Evolutionary conservation across 1,139 yeast species (phyloP).

Genomic region (Blastobotrys capitulatus): DNA sequence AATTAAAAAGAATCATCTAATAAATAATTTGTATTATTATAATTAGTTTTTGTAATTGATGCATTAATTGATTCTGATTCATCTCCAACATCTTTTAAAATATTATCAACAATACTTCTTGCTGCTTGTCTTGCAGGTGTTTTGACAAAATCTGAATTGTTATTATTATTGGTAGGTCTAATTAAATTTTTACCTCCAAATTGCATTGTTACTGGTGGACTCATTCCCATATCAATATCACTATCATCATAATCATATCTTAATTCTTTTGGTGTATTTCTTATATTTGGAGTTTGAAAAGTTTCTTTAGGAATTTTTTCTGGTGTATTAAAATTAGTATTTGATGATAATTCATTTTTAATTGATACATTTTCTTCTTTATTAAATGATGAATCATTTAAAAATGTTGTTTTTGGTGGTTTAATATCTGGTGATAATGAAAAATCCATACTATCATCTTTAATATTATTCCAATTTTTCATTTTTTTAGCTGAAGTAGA

Average conservation of each 20-base stretch:
- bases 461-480: neutral
- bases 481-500: neutral
- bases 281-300: neutral
- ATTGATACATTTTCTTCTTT: neutral
- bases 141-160: conserved; percentile 16
- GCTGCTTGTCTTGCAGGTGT: conserved; percentile 30
- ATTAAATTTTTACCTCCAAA: conserved; percentile 18
- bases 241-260: conserved; percentile 18
- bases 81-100: conserved; percentile 20
- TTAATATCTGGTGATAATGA: conserved; percentile 18
- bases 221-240: conserved; percentile 26
- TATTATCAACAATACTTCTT: conserved; percentile 23
- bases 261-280: conserved; percentile 2
- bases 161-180: no score
- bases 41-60: conserved; percentile 14
- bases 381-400: conserved; percentile 9
- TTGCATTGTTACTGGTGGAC: conserved; percentile 28
- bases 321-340: neutral
- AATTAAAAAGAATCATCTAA: conserved; percentile 8
- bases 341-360: neutral
- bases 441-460: conserved; percentile 6
- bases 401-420: conserved; percentile 17
- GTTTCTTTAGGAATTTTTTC: conserved; percentile 1
- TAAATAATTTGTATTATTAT: conserved; percentile 6
- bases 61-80: conserved; percentile 11